Percentiles rank a stretch among this genome's conserved stretches.
Conservation (phyloP, 1,284 basidiomycete species). For the Cutaneotrichosporon dermatis region DNA sequence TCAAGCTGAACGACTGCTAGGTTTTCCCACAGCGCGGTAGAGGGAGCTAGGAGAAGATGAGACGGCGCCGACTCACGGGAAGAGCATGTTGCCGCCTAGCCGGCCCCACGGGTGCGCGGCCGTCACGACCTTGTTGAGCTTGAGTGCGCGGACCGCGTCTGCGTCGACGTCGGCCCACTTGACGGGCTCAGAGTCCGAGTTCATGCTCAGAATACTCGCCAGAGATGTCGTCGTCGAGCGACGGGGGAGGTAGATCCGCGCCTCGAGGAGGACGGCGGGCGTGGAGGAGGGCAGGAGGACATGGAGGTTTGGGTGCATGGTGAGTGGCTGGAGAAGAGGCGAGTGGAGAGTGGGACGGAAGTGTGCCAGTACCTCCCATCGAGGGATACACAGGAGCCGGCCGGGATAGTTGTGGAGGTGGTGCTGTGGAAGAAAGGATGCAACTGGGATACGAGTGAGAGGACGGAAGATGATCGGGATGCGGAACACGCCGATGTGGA, state of each 20-base stretch:
- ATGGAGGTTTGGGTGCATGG: constrained; percentile 19
- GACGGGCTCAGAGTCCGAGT: background rate
- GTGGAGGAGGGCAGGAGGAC: constrained; percentile 32
- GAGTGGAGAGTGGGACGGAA: too few relatives aligned
- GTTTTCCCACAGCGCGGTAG: background rate
- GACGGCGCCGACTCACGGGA: constrained; percentile 31
- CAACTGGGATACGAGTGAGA: too few relatives aligned
- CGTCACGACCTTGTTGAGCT: constrained; percentile 27
- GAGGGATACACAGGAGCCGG: background rate
- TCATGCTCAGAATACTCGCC: background rate
- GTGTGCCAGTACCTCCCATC: too few relatives aligned
- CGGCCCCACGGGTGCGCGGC: constrained; percentile 42
- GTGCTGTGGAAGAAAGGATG: background rate
- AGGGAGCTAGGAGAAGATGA: background rate
- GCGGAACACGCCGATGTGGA: background rate
- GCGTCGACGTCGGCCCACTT: background rate
- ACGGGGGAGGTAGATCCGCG: constrained; percentile 33
- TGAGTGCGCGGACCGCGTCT: constrained; percentile 1
- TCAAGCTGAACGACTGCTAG: background rate
- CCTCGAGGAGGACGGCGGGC: constrained; percentile 27
- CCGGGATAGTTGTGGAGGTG: background rate
- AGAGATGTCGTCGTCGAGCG: background rate
- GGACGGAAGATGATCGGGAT: too few relatives aligned
- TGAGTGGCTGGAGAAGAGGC: background rate
- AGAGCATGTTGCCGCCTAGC: constrained; percentile 41